Base-by-base conservation (phyloP, 1,139 yeast genomes). In the Yamadazyma friedrichii region DNA sequence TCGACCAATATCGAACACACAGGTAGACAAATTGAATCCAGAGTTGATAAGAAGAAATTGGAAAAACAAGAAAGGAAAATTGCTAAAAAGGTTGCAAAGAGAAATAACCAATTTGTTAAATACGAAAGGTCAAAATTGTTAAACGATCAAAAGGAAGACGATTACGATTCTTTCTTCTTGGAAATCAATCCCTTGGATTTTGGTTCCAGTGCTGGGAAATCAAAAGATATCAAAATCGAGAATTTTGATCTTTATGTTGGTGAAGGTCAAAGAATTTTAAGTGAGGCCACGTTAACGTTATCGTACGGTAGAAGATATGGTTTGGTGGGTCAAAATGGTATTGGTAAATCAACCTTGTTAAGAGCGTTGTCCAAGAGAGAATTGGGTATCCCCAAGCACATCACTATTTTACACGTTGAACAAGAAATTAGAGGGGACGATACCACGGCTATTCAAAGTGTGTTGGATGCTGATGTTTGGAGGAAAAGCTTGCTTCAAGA, bases 401-500 rank as follows among this genome's bases (percentile, higher is more conserved):
- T 93, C 49, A 87, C 98, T 2, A 88, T 93, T 65, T 74, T 93
- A 51, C 97, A 93, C 58, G 99, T 93, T 43, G 99, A 93, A 61
- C 99, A 93, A 75, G 99, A 93, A 72, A 80, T 93, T 41, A 76
- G 81, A 54, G 98, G 98, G 54, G 97, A 93, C 56, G 98, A 91
- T 41, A 84, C 88, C 1, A 65, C 82, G 11, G 99, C 97, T 1
- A 62, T 93, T 42, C 97, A 91, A 63, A 84, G 96, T 52, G 98
- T 93, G 15, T 71, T 93, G 51, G 98, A 93, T 68, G 98, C 99
- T 1, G 99, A 93, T 69, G 99, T 93, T 36, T 93, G 99, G 99
- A 80, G 99, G 64, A 93, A 94, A 64, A 88, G 85, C 52, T 70
- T 93, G 42, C 59, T 93, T 38, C 70, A 70, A 40, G 98, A 93